phyloP scores from a whole-genome alignment of 2,329 filamentous ascomycete genomes.

The Aspergillus brasiliensis region DNA sequence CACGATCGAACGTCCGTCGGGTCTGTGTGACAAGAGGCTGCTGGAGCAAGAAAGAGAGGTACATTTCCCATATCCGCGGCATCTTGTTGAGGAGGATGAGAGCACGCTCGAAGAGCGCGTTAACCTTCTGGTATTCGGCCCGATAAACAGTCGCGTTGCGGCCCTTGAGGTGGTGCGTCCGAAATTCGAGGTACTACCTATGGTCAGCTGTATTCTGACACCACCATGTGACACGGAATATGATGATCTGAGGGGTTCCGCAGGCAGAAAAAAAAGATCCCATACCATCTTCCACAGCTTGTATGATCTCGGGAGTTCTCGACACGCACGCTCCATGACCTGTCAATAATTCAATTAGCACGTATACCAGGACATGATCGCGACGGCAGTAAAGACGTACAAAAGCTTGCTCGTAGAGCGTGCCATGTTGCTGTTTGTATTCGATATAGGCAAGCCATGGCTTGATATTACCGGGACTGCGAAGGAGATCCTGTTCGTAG shows the following conservation, averaged over 20 bases:
- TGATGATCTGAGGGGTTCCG: slow-evolving; percentile 17
- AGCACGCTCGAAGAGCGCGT: slow-evolving; percentile 88
- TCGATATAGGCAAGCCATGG: slow-evolving; percentile 95
- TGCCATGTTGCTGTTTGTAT: slow-evolving; percentile 86
- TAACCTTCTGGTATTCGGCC: slow-evolving; percentile 87
- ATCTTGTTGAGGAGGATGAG: slow-evolving; percentile 96
- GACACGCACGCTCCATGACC: slow-evolving; percentile 87
- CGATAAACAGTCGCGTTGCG: slow-evolving; percentile 80
- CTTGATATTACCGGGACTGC: slow-evolving; percentile 81
- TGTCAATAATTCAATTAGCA: slow-evolving; percentile 23
- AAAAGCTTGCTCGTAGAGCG: slow-evolving; percentile 79
- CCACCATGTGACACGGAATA: slow-evolving; percentile 10
- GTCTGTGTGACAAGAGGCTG: slow-evolving; percentile 91
- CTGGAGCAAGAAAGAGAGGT: slow-evolving; percentile 82
- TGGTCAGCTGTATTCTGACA: slow-evolving; percentile 20
- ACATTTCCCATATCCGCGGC: slow-evolving; percentile 98
- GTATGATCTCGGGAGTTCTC: slow-evolving; percentile 88
- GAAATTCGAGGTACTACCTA: slow-evolving; percentile 76
- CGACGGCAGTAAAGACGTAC: slow-evolving; percentile 40
- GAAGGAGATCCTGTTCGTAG: slow-evolving; percentile 94
- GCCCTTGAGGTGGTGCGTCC: slow-evolving; percentile 76
- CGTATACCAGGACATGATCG: neutral
- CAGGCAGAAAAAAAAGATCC: slow-evolving; percentile 15
- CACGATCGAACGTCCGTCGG: slow-evolving; percentile 86
- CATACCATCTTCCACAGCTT: slow-evolving; percentile 94